Base-by-base conservation (phyloP, 1,139 yeast genomes). In the Blastobotrys serpentis region DNA sequence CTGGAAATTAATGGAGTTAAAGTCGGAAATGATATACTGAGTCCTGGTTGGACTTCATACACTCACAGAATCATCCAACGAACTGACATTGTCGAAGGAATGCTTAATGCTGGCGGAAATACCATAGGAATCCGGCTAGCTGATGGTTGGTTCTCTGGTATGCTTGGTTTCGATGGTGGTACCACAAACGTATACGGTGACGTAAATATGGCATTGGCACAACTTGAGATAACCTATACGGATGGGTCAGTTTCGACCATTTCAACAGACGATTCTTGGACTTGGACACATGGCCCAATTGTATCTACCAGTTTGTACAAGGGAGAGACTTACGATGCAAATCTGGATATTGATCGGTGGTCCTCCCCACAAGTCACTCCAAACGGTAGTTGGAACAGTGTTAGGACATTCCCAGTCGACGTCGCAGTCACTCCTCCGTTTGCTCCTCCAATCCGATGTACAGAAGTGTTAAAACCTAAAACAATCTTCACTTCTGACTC, bases 321-420 rank as follows among this genome's bases (percentile, higher is more conserved):
- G 23, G 63, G 63, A 14, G 63, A 59, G 43, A 26, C 43, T n/a
- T 59, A 59, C 29, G 61, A 59, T 42, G 58, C 62, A 16, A 48
- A 19, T n/a, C 40, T 46, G 39, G 61, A 56, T 47, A 14, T 37
- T 8, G 42, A 34, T 7, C 51, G 48, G 10, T 57, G 60, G 59
- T 50, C 56, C 4, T 23, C 23, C 14, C 32, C 47, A n/a, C n/a
- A n/a, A 1, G 14, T 2, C 2, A 2, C 10, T 32, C 10, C 19
- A 2, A n/a, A 10, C 4, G 23, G 18, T 18, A 19, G 26, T 11
- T 48, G 51, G 51, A 21, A 8, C 2, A 34, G 10, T 3, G 49
- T 41, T 21, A 29, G 8, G 4, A 22, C 44, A 7, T 33, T 37
- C 43, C 37, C 42, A 2, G 32, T 46, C 3, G 46, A 48, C 22